Percentiles rank a stretch among this genome's conserved stretches.
phyloP scores from a whole-genome alignment of 2,329 filamentous ascomycete genomes.

The Fusarium sp. region DNA sequence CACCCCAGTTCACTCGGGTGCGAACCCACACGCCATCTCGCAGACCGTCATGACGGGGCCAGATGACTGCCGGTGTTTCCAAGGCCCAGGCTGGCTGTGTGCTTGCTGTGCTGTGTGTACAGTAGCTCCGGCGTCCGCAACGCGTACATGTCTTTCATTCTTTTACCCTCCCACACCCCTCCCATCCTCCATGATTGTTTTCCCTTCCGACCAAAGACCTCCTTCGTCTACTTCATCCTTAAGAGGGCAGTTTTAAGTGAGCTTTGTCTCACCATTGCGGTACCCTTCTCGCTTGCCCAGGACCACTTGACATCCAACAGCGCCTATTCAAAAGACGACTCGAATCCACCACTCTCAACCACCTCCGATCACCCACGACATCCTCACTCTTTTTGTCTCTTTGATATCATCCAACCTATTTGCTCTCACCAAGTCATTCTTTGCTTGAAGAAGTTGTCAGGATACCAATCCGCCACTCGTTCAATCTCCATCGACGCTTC shows the following conservation, averaged over 20 bases:
- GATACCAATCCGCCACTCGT: slow-evolving; percentile 23
- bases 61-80: slow-evolving; percentile 41
- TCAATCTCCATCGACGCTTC: slow-evolving; percentile 8
- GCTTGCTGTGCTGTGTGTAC: neutral
- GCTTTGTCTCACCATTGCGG: slow-evolving; percentile 47
- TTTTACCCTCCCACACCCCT: slow-evolving; percentile 51
- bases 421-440: slow-evolving; percentile 36
- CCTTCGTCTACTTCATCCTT: slow-evolving; percentile 49
- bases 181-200: slow-evolving; percentile 38
- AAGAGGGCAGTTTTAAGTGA: slow-evolving; percentile 46
- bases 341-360: slow-evolving; percentile 30
- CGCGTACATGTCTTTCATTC: slow-evolving; percentile 47
- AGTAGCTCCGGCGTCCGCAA: slow-evolving; percentile 27
- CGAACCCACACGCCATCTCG: slow-evolving; percentile 46
- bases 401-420: slow-evolving; percentile 22
- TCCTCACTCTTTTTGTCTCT: slow-evolving; percentile 32
- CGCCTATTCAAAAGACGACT: slow-evolving; percentile 44
- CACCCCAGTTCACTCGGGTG: slow-evolving; percentile 41
- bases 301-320: slow-evolving; percentile 31
- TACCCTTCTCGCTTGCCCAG: slow-evolving; percentile 46
- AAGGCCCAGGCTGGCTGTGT: slow-evolving; percentile 27
- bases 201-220: slow-evolving; percentile 44
- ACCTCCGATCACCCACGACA: slow-evolving; percentile 26
- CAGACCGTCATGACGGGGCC: slow-evolving; percentile 43
- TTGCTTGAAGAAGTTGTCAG: slow-evolving; percentile 24